Base-by-base conservation (phyloP, 306 rosid genomes). In the Luffa acutangula region DNA sequence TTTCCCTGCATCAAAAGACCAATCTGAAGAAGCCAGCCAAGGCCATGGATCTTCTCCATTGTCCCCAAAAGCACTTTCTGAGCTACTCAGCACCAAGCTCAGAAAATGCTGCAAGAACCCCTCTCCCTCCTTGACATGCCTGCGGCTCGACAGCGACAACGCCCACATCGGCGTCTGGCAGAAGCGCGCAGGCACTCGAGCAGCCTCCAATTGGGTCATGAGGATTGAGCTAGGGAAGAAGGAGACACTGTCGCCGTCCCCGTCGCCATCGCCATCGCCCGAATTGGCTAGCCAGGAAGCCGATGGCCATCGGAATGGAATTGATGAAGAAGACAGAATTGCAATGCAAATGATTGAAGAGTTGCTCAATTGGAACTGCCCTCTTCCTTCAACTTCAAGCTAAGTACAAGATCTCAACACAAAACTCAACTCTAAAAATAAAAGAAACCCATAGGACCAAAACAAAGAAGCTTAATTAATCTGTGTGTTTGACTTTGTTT, bases 141-240 rank as follows among this genome's bases (percentile, higher is more conserved):
- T 95, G 25, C 86, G 97, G 80, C 96, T 95, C 6, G 99, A 95
- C 84, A 84, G 92, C 37, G 99, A 95, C 70, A 95, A 90, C 63
- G 91, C 99, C 20, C 97, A 93, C 85, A 95, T 95, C 49, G 99
- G 99, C 1, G 97, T 95, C 14, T 95, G 99, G 99, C 99, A 95
- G 66, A 93, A 93, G 77, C 89, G 97, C 0, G 89, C 94, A 4
- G 97, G 99, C 2, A 56, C 97, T 0, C 90, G 88, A 5, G 92
- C 97, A 1, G 88, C 76, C 71, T 93, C 99, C 6, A 89, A 84
- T 20, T 95, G 99, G 99, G 97, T 95, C 85, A 91, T 95, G 97
- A 90, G 91, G 81, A 93, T 95, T 0, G 93, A 95, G 87, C 92
- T 95, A 76, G 97, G 95, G 31, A 87, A 86, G 66, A 89, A 89